These are phyloP conservation scores for Graphilbum ipis-grandicollis DNA, from an alignment of 2,329 filamentous ascomycete species.

Conservation along the genomic window DNA sequence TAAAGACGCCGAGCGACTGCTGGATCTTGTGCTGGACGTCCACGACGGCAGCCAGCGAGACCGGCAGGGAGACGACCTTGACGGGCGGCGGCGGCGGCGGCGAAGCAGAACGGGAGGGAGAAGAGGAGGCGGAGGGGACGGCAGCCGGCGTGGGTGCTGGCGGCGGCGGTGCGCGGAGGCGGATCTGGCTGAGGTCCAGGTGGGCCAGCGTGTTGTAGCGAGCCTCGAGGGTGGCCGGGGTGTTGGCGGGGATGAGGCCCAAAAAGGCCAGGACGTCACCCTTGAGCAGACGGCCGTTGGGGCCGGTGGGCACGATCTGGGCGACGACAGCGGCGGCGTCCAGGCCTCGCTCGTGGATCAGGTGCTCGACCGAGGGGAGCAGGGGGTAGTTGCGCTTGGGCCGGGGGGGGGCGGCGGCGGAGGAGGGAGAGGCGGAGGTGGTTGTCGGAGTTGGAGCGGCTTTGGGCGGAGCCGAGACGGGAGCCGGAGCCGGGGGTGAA, in stretches of 20 bases:
- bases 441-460: too few species aligned
- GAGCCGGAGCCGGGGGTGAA: neutral
- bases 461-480: too few species aligned
- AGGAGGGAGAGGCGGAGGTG: neutral
- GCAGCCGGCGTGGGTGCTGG: too few species aligned
- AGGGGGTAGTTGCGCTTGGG: constrained; percentile 47
- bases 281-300: constrained; percentile 77
- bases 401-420: constrained; percentile 3
- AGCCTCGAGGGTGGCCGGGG: constrained; percentile 52
- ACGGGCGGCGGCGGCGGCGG: constrained; percentile 12
- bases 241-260: constrained; percentile 55
- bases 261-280: constrained; percentile 87
- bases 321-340: constrained; percentile 50
- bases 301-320: constrained; percentile 76
- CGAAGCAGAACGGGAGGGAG: too few species aligned
- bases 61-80: constrained; percentile 47
- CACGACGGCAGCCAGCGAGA: constrained; percentile 64
- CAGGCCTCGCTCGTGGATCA: constrained; percentile 66
- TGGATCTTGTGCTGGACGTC: constrained; percentile 69
- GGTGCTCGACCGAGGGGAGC: constrained; percentile 66
- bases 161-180: too few species aligned
- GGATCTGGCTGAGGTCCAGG: constrained; percentile 91
- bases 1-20: constrained; percentile 56
- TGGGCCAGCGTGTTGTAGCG: constrained; percentile 61
- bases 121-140: neutral